Evolutionary conservation across 176 grass and related monocot genomes (phyloP).

Genomic region (Ensete glaucum): DNA sequence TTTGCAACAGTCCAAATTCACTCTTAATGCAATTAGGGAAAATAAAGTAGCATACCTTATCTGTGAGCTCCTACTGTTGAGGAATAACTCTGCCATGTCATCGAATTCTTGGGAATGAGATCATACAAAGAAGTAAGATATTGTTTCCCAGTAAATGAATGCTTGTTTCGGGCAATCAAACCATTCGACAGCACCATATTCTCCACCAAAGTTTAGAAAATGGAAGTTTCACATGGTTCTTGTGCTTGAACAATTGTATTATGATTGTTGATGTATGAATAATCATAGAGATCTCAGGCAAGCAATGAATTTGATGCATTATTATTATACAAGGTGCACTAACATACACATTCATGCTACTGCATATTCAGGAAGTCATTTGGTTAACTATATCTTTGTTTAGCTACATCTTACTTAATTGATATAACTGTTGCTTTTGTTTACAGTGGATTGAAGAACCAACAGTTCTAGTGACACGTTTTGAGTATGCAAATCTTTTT

Average conservation of each 20-base stretch:
- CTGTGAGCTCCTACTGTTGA: no score
- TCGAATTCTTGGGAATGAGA: no score
- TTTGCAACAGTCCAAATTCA: neutral
- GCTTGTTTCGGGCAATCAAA: no score
- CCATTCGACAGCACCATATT: no score
- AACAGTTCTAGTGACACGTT: slow-evolving; percentile 80
- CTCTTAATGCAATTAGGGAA: no score
- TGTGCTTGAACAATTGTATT: neutral
- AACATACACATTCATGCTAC: neutral
- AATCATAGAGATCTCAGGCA: neutral
- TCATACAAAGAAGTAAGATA: no score
- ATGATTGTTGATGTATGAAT: neutral
- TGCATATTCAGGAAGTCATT: neutral
- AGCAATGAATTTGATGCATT: neutral
- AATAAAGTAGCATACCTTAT: no score
- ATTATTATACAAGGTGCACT: neutral
- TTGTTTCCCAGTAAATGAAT: no score
- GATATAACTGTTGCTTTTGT: slow-evolving; percentile 13
- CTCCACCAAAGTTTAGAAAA: neutral
- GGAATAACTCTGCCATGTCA: no score
- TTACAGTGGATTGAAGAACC: slow-evolving; percentile 91
- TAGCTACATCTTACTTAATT: neutral
- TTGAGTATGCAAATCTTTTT: slow-evolving; percentile 98
- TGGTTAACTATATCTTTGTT: neutral
- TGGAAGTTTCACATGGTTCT: neutral